Evolutionary conservation across 2,329 filamentous ascomycete species (phyloP).

Genomic region (Epichloe typhina): DNA sequence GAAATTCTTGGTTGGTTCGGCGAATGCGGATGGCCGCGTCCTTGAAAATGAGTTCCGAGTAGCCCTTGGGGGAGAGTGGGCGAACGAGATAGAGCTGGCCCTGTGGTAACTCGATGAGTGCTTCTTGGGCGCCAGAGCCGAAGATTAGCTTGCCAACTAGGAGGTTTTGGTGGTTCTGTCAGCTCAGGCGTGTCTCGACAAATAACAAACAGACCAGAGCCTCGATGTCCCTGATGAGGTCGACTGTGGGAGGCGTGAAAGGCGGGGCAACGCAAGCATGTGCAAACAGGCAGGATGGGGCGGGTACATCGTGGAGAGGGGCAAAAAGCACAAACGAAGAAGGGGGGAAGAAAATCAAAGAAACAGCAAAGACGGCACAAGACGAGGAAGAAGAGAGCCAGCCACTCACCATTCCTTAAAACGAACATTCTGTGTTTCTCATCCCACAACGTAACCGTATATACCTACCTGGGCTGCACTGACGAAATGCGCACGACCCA

Average conservation of each 20-base stretch:
- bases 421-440: conserved; percentile 25
- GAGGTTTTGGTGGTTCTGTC: background rate
- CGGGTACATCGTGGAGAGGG: conserved; percentile 6
- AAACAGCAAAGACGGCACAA: background rate
- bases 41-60: conserved; percentile 97
- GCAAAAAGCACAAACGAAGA: background rate
- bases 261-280: background rate
- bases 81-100: conserved; percentile 96
- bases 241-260: background rate
- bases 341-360: background rate
- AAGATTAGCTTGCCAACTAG: conserved; percentile 88
- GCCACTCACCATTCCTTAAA: conserved; percentile 29
- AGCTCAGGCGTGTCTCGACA: background rate
- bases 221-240: background rate
- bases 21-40: conserved; percentile 88
- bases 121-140: conserved; percentile 74
- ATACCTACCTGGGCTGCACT: background rate
- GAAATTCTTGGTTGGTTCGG: conserved; percentile 84
- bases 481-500: background rate
- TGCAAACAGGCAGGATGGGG: background rate
- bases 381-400: background rate
- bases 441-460: background rate
- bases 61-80: conserved; percentile 84
- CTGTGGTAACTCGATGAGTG: conserved; percentile 85
- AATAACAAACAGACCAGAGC: background rate